Evolutionary conservation across 2,329 filamentous ascomycete species (phyloP), one percentile per base, ranked within the genome.

Genomic region (Epichloe scottii): DNA sequence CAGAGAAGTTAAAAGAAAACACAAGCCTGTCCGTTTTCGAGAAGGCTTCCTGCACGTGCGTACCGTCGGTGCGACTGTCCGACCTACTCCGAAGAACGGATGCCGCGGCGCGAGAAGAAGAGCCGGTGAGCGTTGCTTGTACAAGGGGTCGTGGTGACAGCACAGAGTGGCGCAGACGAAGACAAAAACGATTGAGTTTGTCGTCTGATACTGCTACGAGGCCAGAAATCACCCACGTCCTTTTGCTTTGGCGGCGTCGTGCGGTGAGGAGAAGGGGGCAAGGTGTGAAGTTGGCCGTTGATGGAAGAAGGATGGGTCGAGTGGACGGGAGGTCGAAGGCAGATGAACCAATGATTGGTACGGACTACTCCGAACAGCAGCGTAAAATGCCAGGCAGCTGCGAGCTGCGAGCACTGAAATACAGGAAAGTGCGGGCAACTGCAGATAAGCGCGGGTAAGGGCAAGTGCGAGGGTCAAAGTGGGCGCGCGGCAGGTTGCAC

Each of bases 21-120:
- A 3, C 35, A 3, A 39, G 33, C 11, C 30, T 34, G n/a, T 45
- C 30, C 26, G 43, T 33, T 34, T 49, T 37, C 47, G 17, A 41
- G 26, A 35, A 37, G 19, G 30, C 39, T 43, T 34, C 26, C 15
- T 33, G 46, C 50, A 51, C 39, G 46, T 44, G 50, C 45, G 50
- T 51, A 43, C 35, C n/a, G 44, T 48, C 33, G 50, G 40, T 51
- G 41, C 50, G 34, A 33, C 41, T 40, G 43, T 11, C 40, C 39
- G 45, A 38, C 39, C 38, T 51, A 15, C 30, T 43, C 44, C 39
- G 37, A 44, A 37, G 30, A 44, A 34, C 23, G 34, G 45, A 48
- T 34, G 41, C 15, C 26, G 40, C 46, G 39, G 46, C 46, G 50
- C 50, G 34, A 52, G n/a, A 40, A 46, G 10, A 40, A n/a, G 34